Evolutionary conservation across 345 rosid genomes (phyloP).

Genomic region (Kernera saxatilis): DNA sequence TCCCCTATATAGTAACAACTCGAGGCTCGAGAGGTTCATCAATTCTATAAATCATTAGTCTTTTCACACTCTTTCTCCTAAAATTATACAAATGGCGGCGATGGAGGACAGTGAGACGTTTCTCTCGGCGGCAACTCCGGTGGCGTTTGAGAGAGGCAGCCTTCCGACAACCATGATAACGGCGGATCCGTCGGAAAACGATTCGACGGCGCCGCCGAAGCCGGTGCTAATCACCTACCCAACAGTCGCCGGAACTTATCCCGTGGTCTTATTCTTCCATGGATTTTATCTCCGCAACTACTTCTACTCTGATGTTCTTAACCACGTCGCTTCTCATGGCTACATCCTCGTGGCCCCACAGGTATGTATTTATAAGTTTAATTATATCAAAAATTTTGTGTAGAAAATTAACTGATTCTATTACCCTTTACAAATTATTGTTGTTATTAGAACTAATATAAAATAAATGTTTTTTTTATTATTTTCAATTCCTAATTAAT

Average conservation of each 20-base stretch:
- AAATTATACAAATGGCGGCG: not conserved
- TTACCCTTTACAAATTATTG: not conserved
- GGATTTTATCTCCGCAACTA: conserved; percentile 27
- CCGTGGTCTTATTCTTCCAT: conserved; percentile 32
- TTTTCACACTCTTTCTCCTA: not conserved
- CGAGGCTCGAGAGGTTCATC: not conserved
- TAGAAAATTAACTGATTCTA: not conserved
- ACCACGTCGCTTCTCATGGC: conserved; percentile 33
- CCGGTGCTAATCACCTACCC: conserved; percentile 19
- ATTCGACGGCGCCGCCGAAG: conserved; percentile 21
- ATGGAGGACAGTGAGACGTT: not conserved
- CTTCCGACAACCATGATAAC: conserved; percentile 17
- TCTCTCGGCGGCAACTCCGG: not conserved
- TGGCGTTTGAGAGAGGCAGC: conserved; percentile 15
- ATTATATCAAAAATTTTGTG: not conserved
- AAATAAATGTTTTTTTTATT: not conserved
- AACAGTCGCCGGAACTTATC: conserved; percentile 28
- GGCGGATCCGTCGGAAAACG: conserved; percentile 3
- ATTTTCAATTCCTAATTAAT: not conserved
- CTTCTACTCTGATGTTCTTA: conserved; percentile 24
- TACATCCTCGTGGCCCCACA: conserved; percentile 32
- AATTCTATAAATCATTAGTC: not conserved
- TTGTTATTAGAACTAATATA: not conserved
- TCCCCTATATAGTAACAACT: not conserved
- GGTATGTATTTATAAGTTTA: not conserved